Conservation (phyloP, 78 protist species). For the Dictyostelium capitatum region DNA sequence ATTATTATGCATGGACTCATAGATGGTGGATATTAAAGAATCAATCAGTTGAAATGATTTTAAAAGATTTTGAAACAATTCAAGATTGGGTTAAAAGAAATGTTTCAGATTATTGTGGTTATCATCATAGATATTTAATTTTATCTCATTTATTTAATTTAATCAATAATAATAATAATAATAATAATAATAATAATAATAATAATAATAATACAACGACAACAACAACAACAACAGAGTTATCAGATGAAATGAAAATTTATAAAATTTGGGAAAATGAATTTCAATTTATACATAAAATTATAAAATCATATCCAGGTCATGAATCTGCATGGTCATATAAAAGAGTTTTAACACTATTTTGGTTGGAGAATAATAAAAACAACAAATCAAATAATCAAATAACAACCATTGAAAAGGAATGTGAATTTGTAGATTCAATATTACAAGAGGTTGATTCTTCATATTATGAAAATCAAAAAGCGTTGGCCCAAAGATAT, state of each 20-base stretch:
- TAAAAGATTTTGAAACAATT: slow-evolving; percentile 33
- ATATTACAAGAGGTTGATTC: slow-evolving; percentile 30
- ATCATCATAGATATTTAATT: slow-evolving; percentile 57
- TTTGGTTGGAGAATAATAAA: neutral
- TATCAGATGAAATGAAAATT: neutral
- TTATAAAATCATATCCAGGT: slow-evolving; percentile 55
- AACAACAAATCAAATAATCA: neutral
- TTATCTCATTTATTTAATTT: neutral
- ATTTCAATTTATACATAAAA: slow-evolving; percentile 9
- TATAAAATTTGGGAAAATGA: slow-evolving; percentile 32
- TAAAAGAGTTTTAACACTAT: slow-evolving; percentile 1
- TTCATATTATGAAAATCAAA: slow-evolving; percentile 58
- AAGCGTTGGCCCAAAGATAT: slow-evolving; percentile 16
- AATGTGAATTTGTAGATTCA: neutral
- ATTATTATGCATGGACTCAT: slow-evolving; percentile 77
- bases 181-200: neutral
- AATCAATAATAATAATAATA: neutral
- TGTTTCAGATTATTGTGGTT: slow-evolving; percentile 68
- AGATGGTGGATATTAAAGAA: slow-evolving; percentile 23
- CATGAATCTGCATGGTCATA: slow-evolving; percentile 69
- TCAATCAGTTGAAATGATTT: slow-evolving; percentile 7
- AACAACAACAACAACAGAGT: neutral
- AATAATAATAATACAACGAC: too few species aligned
- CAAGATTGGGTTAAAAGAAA: slow-evolving; percentile 60
- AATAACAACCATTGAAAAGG: neutral